Conservation (phyloP, 108 stramenopile genomes). For the Asterionellopsis glacialis region DNA sequence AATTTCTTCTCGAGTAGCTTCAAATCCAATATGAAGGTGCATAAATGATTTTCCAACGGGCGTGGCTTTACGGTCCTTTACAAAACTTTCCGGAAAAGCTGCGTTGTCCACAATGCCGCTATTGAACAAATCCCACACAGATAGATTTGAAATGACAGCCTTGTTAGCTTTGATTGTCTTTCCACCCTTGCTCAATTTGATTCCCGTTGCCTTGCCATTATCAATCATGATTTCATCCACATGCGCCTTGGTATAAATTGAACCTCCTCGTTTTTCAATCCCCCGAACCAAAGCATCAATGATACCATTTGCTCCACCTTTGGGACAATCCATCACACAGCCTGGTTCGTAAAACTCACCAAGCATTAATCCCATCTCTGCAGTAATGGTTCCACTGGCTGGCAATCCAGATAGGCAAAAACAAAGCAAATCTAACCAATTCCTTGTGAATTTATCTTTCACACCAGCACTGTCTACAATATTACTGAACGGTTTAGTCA, state of each 20-base stretch:
- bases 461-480: constrained; percentile 50
- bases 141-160: constrained; percentile 68
- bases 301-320: constrained; percentile 73
- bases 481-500: constrained; percentile 57
- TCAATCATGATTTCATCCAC: constrained; percentile 72
- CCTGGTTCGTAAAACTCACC: constrained; percentile 77
- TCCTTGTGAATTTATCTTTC: constrained; percentile 60
- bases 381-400: constrained; percentile 80
- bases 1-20: constrained; percentile 54
- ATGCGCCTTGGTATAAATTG: constrained; percentile 45
- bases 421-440: constrained; percentile 84
- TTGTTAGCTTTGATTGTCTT: constrained; percentile 42
- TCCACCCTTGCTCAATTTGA: constrained; percentile 34
- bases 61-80: constrained; percentile 40
- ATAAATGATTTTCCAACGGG: constrained; percentile 67
- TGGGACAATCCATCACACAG: constrained; percentile 83
- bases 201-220: constrained; percentile 55
- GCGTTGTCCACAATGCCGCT: constrained; percentile 50
- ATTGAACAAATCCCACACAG: constrained; percentile 63
- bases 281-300: constrained; percentile 86
- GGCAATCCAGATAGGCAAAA: constrained; percentile 84
- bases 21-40: constrained; percentile 85
- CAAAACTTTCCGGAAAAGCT: constrained; percentile 47
- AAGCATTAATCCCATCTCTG: constrained; percentile 94
- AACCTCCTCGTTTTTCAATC: constrained; percentile 72